Base-by-base conservation (phyloP, 768 basidiomycete species). In the Fibroporia radiculosa region DNA sequence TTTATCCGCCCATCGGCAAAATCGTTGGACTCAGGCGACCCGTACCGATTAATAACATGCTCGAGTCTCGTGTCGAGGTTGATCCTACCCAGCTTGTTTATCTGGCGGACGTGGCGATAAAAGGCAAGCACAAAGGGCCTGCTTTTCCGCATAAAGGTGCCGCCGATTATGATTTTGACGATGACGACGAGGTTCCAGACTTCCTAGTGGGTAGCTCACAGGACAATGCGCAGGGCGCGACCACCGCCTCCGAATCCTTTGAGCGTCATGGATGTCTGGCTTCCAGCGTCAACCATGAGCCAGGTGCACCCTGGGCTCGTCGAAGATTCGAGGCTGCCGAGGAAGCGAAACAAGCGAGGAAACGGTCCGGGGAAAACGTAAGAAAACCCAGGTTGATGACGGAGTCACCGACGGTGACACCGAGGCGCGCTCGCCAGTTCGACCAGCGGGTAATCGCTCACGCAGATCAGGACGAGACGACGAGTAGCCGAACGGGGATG, bases 61-160 rank as follows among this genome's bases (percentile, higher is more conserved):
- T 65, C 13, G 73, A 74, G 55, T 73, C 72, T 40, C 66, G 72
- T 0, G 54, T 77, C 8, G 63, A 66, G 33, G 60, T 71, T 37
- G 52, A 58, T 16, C 69, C 65, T 6, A 41, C 50, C 20, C 55
- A 61, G 32, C 61, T 71, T 24, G 64, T 66, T 14, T 39, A 49
- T 3, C 52, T 71, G 4, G 61, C 66, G 28, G 32, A 49, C 5
- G 35, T 40, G 4, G 64, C 63, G 11, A 57, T 67, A 44, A 55
- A 51, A 26, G 62, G 63, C 4, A 56, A 56, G 27, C 56, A 59
- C 22, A 41, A 48, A 1, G 61, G 62, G 32, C 46, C 50, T 1
- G 20, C 22, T 6, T 46, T 20, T 13, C 12, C 5, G 6, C 28
- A 48, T 2, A 24, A 10, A 5, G 45, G 19, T 13, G 3, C 18